Conservation (phyloP, 176 grass and related monocot genomes). For the Eleusine coracana region DNA sequence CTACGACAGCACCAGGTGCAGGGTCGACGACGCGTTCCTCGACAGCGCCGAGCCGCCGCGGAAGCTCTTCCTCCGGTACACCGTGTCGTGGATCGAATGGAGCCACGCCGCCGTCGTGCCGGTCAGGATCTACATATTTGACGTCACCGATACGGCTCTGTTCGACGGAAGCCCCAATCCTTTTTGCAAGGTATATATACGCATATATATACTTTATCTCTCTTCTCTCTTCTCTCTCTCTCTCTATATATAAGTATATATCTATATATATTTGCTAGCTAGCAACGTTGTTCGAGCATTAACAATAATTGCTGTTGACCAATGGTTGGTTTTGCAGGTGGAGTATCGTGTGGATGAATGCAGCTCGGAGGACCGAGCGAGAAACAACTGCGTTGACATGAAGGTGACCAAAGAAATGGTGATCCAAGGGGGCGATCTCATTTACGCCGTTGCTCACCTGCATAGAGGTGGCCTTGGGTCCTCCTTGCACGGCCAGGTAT, state of each 20-base stretch:
- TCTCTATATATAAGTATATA: no score
- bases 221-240: no score
- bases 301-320: no score
- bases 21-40: conserved; percentile 21
- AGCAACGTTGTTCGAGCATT: no score
- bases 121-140: conserved; percentile 80
- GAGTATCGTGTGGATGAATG: conserved; percentile 83
- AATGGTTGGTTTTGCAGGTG: conserved; percentile 40
- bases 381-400: conserved; percentile 51
- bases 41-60: not conserved
- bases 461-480: conserved; percentile 6
- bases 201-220: no score
- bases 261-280: no score
- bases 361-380: conserved; percentile 41
- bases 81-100: conserved; percentile 71
- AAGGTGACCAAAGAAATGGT: conserved; percentile 45
- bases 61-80: conserved; percentile 76
- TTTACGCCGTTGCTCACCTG: conserved; percentile 78
- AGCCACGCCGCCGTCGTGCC: conserved; percentile 47
- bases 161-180: no score
- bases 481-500: no score
- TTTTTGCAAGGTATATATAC: conserved; percentile 58
- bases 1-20: conserved; percentile 74
- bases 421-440: conserved; percentile 64
- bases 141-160: not conserved